Base-by-base conservation (phyloP, 352 stramenopile genomes). In the Discostella stelligera region DNA sequence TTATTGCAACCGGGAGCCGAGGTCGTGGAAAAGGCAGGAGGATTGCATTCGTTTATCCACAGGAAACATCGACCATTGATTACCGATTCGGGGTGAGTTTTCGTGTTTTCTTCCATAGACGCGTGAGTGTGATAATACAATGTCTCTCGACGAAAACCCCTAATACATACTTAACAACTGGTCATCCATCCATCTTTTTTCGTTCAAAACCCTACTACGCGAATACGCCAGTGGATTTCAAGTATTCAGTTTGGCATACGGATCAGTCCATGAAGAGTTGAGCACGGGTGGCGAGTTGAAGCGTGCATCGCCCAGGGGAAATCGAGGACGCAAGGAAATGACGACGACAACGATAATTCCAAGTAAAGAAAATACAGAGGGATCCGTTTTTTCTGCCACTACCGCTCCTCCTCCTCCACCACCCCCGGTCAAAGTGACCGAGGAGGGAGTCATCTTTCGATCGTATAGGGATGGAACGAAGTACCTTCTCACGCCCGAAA, bases 401-500 rank as follows among this genome's bases (percentile, higher is more conserved):
- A 41, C 3, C 7, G 13, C 7, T 44, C 2, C 37, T 8, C 1
- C 37, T 44, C 37, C 37, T 44, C 37, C 7, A 10, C 25, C 53
- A 9, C 66, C 61, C 20, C 41, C 85, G 27, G 82, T 95, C 46
- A 91, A 88, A 66, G 91, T 96, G 14, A 87, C 84, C n/a, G 93
- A 96, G 76, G 82, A 95, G 13, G 93, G 92, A 25, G 90, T 90
- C 0, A 60, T 81, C 10, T 96, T 96, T 80, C 71, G 85, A 53
- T 94, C 83, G 50, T 96, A 96, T 77, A 71, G 88, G 0, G 92
- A 96, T 82, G 92, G 93, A 23, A 70, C 53, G n/a, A 90, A 91
- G 59, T 86, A 95, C 67, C 69, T 88, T 23, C 59, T 96, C 8
- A 96, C 92, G 18, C 93, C 93, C 2, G 93, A 96, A 81, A 88